phyloP scores from a whole-genome alignment of 2,329 filamentous ascomycete genomes.

The Aspergillus awamori region DNA sequence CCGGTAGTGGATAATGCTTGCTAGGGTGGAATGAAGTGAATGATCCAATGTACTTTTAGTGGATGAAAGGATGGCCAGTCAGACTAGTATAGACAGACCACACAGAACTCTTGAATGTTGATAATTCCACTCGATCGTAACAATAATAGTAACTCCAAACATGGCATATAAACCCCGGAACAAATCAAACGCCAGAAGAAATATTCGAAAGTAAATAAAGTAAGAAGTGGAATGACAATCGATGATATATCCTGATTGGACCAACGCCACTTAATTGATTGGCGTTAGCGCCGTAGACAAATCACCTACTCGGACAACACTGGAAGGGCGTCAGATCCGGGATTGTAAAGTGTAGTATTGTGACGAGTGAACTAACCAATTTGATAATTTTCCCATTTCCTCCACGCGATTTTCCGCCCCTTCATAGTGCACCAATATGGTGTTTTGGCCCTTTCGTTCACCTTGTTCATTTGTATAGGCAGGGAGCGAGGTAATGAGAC shows the following conservation, averaged over 20 bases:
- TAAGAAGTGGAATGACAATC: background rate
- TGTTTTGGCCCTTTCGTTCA: background rate
- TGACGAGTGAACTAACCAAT: slow-evolving; percentile 14
- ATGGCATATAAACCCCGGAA: background rate
- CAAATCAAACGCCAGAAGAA: background rate
- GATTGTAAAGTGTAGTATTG: background rate
- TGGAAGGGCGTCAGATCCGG: background rate
- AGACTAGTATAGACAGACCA: background rate
- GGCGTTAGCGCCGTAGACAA: background rate
- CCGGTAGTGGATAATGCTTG: too few relatives aligned
- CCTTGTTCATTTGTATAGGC: background rate
- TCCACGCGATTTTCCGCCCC: slow-evolving; percentile 35
- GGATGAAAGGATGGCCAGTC: background rate
- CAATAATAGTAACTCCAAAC: background rate
- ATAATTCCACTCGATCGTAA: background rate
- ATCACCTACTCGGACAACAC: background rate
- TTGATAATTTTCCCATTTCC: slow-evolving; percentile 37
- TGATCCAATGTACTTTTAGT: background rate
- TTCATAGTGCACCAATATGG: slow-evolving; percentile 1
- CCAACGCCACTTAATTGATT: background rate
- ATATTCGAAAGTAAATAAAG: background rate
- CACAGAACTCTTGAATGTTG: background rate
- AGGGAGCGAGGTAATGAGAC: background rate
- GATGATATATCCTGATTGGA: background rate
- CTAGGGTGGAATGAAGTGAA: background rate